Conservation (phyloP, 768 basidiomycete genomes). For the Pleurotus eryngii region DNA sequence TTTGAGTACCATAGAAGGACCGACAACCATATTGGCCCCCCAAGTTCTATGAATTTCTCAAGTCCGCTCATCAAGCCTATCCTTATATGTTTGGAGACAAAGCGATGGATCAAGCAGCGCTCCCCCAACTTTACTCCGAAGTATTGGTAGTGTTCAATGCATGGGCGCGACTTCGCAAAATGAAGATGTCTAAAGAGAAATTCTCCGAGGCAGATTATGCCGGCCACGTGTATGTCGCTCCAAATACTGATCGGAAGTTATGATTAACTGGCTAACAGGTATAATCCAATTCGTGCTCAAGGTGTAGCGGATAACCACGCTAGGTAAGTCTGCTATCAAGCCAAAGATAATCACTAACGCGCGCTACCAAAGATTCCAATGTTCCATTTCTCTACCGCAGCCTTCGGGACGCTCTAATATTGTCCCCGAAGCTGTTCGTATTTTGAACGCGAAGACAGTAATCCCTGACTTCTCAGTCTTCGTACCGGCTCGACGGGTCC, state of each 20-base stretch:
- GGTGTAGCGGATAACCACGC: slow-evolving; percentile 37
- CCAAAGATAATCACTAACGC: background rate
- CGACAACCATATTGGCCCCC: background rate
- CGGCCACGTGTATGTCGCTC: slow-evolving; percentile 44
- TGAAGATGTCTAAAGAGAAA: slow-evolving; percentile 43
- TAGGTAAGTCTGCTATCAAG: slow-evolving; percentile 31
- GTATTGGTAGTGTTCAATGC: slow-evolving; percentile 38
- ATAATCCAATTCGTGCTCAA: slow-evolving; percentile 46
- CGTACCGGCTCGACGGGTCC: slow-evolving; percentile 34
- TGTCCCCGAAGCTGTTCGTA: slow-evolving; percentile 27
- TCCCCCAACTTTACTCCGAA: slow-evolving; percentile 30
- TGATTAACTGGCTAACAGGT: slow-evolving; percentile 25
- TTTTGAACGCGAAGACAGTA: slow-evolving; percentile 43
- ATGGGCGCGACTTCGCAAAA: slow-evolving; percentile 40
- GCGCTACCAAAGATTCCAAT: slow-evolving; percentile 41
- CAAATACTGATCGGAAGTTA: background rate
- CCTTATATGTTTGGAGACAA: slow-evolving; percentile 38
- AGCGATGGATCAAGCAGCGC: slow-evolving; percentile 5
- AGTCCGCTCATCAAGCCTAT: slow-evolving; percentile 20
- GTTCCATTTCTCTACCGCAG: slow-evolving; percentile 44
- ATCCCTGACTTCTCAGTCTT: slow-evolving; percentile 50
- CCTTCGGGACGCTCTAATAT: slow-evolving; percentile 27
- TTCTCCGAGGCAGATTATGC: slow-evolving; percentile 55
- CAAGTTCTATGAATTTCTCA: slow-evolving; percentile 25
- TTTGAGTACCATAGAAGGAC: no score